Conservation (phyloP, 176 grass and related monocot genomes). For the Areca catechu region DNA sequence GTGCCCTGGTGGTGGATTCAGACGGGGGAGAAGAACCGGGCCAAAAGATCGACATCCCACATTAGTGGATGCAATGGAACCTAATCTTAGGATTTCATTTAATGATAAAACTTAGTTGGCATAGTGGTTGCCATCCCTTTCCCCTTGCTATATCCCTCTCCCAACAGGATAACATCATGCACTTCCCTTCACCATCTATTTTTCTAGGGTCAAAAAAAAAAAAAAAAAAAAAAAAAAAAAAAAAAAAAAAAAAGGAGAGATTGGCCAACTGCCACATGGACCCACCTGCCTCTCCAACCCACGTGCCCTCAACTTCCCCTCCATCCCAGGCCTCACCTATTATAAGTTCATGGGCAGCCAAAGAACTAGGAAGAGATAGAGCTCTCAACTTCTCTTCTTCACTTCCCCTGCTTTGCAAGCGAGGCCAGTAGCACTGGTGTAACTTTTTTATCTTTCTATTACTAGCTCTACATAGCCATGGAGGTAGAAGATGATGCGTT, state of each 20-base stretch:
- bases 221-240: no score
- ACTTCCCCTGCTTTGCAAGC: no score
- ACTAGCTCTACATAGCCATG: background rate
- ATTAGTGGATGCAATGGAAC: conserved; percentile 8
- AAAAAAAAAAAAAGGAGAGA: conserved; percentile 14
- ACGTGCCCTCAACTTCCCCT: background rate
- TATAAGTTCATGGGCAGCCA: conserved; percentile 20
- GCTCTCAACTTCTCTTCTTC: background rate
- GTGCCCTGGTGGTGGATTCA: background rate
- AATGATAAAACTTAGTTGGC: conserved; percentile 32
- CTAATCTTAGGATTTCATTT: conserved; percentile 2
- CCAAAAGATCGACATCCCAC: conserved; percentile 4
- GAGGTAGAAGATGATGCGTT: conserved; percentile 78
- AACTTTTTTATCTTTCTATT: background rate
- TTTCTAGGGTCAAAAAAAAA: conserved; percentile 18
- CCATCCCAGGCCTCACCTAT: conserved; percentile 9
- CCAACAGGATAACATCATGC: background rate
- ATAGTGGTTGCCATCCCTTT: conserved; percentile 32
- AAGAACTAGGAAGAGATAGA: background rate
- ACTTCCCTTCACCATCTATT: background rate
- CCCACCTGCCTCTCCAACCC: background rate
- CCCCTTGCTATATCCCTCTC: conserved; percentile 8
- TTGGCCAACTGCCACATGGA: conserved; percentile 37
- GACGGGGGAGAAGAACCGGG: background rate
- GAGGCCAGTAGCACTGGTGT: no score